Evolutionary conservation across 148 eudicot species (phyloP), one percentile per base, ranked within the genome.

Genomic region (Pouteria glomerata): DNA sequence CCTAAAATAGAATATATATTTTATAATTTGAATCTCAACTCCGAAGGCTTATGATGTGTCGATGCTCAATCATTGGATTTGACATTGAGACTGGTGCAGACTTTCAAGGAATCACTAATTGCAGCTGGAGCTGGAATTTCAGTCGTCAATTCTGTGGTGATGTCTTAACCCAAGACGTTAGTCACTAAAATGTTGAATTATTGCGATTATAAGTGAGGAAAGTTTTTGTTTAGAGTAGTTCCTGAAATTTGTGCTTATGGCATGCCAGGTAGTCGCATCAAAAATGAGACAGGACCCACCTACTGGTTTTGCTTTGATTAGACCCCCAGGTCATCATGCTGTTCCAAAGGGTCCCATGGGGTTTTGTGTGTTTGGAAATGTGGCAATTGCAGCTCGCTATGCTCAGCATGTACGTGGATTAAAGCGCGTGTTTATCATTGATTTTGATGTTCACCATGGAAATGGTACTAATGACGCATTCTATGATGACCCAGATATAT

Each of bases 241-340:
- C 23, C 37, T 69, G 67, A 60, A 29, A 21, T 33, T 2, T 3
- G 52, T 69, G 57, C 34, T 35, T 79, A 70, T 85, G 72, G 71
- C 35, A 65, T 85, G 78, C 19, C 76, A 93, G 98, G 89, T 93
- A 76, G 84, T 84, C 61, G 96, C 98, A 73, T 90, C 94, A 39
- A 85, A 61, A 69, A 27, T 74, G 30, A 80, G 76, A 65, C 29
- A 68, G 73, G 81, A 93, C 23, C 88, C 95, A 67, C 97, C 97
- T 6, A 73, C 78, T 35, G 98, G 97, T 66, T 93, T 90, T 78
- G 97, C 98, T 50, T 77, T 93, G 59, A 86, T 93, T 70, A 78
- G 98, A 72, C 98, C 98, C 47, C 98, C 98, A 15, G 98, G 98
- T 77, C 98, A 93, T 79, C 98, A 93, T 77, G 98, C 98, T 65